A percentile compares a stretch with the other conserved stretches of the same genome.
Evolutionary conservation across 2,329 filamentous ascomycete species (phyloP).

Genomic region (Penicillium concentricum): DNA sequence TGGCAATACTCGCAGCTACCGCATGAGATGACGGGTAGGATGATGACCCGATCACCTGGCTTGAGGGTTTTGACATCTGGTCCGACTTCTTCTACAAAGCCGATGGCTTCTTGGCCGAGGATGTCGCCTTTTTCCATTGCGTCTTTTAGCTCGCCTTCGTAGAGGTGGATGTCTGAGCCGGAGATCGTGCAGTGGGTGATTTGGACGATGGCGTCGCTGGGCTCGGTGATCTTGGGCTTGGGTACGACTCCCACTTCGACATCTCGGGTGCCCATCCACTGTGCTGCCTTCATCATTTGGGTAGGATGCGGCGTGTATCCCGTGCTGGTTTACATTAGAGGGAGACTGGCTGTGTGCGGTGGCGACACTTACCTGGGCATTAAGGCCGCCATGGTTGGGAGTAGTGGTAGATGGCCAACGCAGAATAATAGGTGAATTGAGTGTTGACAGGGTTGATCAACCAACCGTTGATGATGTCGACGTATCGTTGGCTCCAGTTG

Average conservation of each 20-base stretch:
- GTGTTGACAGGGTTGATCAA: not conserved
- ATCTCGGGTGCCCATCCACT: constrained; percentile 30
- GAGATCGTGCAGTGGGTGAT: constrained; percentile 36
- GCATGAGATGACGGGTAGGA: constrained; percentile 32
- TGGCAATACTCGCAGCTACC: constrained; percentile 33
- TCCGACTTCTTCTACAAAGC: constrained; percentile 29
- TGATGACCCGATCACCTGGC: constrained; percentile 31
- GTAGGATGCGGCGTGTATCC: constrained; percentile 29
- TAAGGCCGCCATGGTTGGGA: constrained; percentile 14
- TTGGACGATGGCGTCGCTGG: constrained; percentile 34
- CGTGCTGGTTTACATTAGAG: constrained; percentile 11
- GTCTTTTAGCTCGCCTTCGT: constrained; percentile 30
- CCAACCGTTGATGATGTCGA: not conserved
- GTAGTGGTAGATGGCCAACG: not conserved
- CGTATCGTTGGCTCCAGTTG: not conserved
- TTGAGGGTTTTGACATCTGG: constrained; percentile 21
- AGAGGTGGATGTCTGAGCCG: constrained; percentile 36
- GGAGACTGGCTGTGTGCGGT: not conserved
- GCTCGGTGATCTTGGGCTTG: constrained; percentile 34
- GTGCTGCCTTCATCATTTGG: constrained; percentile 32
- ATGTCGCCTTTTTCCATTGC: constrained; percentile 31
- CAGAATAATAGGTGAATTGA: not conserved
- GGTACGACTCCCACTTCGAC: constrained; percentile 34
- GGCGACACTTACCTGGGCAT: constrained; percentile 4
- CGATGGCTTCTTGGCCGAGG: constrained; percentile 33